Conservation (phyloP, 768 basidiomycete species). For the Leccinum uliginosum region DNA sequence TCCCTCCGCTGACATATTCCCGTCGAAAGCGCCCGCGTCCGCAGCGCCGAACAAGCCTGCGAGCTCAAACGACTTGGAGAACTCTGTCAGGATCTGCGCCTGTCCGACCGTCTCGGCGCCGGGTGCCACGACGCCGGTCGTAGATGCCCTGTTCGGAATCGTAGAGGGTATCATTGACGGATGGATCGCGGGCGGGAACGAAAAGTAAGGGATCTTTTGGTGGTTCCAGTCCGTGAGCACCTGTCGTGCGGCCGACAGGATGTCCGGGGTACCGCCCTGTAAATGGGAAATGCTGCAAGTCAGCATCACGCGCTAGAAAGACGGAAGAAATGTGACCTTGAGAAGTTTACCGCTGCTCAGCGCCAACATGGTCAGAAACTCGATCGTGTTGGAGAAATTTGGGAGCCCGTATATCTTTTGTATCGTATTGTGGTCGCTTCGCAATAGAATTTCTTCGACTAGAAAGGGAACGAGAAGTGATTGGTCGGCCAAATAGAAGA, state of each 20-base stretch:
- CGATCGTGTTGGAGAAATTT: conserved; percentile 61
- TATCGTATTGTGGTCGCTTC: conserved; percentile 68
- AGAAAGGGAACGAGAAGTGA: not conserved
- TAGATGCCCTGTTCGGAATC: conserved; percentile 27
- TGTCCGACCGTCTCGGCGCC: conserved; percentile 80
- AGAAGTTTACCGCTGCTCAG: conserved; percentile 76
- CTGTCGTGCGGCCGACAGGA: conserved; percentile 75
- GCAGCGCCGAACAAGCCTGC: conserved; percentile 78
- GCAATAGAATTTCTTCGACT: conserved; percentile 84
- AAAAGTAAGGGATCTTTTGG: conserved; percentile 91
- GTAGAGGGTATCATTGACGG: conserved; percentile 66
- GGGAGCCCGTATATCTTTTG: conserved; percentile 86
- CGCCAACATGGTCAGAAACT: conserved; percentile 89
- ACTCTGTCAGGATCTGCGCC: conserved; percentile 66
- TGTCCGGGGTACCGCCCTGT: conserved; percentile 88
- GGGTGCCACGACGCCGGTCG: conserved; percentile 44
- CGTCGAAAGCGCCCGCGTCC: conserved; percentile 72
- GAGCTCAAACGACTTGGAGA: conserved; percentile 76
- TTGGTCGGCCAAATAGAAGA: not conserved
- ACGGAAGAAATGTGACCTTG: conserved; percentile 47
- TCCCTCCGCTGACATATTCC: not conserved
- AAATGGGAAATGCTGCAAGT: not conserved
- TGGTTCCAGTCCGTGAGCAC: conserved; percentile 92
- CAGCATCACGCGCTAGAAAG: not conserved
- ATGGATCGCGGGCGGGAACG: conserved; percentile 72